Conservation (phyloP, 768 basidiomycete species). For the Dacryopinax primogenitus region DNA sequence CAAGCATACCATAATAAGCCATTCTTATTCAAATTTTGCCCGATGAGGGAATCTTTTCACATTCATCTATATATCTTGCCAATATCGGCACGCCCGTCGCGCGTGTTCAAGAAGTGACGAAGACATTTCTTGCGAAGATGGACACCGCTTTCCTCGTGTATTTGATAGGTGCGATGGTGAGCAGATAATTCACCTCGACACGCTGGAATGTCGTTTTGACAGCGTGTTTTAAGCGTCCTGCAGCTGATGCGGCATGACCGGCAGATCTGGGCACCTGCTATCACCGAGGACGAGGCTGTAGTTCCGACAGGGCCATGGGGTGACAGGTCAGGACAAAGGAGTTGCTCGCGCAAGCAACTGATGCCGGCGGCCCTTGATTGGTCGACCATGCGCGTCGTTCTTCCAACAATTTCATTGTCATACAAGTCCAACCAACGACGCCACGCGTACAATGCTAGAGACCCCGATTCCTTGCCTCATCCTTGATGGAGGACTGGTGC, state of each 20-base stretch:
- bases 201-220: neutral
- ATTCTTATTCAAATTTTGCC: neutral
- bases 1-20: constrained; percentile 1
- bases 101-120: neutral
- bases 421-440: no score
- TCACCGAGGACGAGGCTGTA: no score
- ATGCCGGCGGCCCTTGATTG: constrained; percentile 1
- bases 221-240: neutral
- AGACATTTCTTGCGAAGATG: neutral
- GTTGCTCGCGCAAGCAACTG: neutral
- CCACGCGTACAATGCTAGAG: no score
- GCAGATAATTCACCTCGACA: neutral
- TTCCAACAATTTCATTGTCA: neutral
- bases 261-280: no score
- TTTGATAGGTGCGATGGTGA: neutral
- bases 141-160: neutral
- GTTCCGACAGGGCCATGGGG: neutral
- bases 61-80: neutral
- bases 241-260: no score
- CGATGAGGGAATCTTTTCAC: neutral
- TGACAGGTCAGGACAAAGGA: neutral
- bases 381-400: neutral
- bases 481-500: constrained; percentile 40
- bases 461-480: neutral
- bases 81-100: neutral